phyloP scores from a whole-genome alignment of 345 rosid genomes.

The Turnera subulata region DNA sequence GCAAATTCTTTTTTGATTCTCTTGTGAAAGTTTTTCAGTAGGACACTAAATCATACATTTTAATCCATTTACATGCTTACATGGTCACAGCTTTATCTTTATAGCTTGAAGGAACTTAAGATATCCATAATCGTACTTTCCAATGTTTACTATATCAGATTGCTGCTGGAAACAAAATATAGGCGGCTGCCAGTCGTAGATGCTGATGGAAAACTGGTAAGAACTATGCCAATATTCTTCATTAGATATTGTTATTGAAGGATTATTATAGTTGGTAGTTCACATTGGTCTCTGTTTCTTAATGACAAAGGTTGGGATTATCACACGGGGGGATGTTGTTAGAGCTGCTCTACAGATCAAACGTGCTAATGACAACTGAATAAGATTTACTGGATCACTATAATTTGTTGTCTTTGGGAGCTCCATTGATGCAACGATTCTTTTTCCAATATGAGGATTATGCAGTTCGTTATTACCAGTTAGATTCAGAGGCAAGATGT shows the following conservation, averaged over 20 bases:
- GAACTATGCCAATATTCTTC: constrained; percentile 13
- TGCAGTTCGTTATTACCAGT: not conserved
- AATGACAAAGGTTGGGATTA: constrained; percentile 64
- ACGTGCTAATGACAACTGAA: constrained; percentile 33
- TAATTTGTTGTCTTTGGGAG: not conserved
- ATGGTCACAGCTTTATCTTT: too few relatives aligned
- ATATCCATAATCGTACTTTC: not conserved
- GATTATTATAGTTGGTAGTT: not conserved
- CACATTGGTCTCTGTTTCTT: constrained; percentile 12
- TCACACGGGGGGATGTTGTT: constrained; percentile 72
- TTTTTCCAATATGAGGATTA: not conserved
- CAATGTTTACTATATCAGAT: constrained; percentile 42
- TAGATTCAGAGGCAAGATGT: not conserved
- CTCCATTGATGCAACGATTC: not conserved
- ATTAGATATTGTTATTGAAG: not conserved
- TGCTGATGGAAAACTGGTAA: constrained; percentile 68
- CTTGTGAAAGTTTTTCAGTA: too few relatives aligned
- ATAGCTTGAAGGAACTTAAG: not conserved
- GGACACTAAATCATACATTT: too few relatives aligned
- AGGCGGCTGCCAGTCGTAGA: constrained; percentile 85
- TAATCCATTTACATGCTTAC: too few relatives aligned
- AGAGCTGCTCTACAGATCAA: constrained; percentile 68
- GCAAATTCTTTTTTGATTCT: too few relatives aligned
- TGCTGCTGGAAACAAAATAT: constrained; percentile 86
- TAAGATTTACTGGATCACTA: constrained; percentile 16